Percentiles rank a stretch among this genome's conserved stretches.
Evolutionary conservation across 208 protist species (phyloP).

Genomic region (Vickermania ingenoplastis): DNA sequence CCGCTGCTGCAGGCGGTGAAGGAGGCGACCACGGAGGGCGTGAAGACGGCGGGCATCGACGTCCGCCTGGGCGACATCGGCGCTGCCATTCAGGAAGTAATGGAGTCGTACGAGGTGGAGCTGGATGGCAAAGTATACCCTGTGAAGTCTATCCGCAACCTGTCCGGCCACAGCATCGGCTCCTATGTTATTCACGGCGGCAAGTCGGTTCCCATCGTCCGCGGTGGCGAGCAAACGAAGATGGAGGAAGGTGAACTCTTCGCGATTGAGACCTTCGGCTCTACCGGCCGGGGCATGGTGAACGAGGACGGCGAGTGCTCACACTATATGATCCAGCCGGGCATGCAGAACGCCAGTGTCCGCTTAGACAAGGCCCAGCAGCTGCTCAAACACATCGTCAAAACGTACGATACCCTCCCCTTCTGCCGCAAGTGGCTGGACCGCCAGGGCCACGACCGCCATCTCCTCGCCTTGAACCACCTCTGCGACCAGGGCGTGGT

Average conservation of each 20-base stretch:
- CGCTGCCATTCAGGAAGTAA: conserved; percentile 96
- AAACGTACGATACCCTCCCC: conserved; percentile 93
- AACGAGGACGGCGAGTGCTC: conserved; percentile 95
- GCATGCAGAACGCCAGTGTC: conserved; percentile 45
- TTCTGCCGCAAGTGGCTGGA: conserved; percentile 98
- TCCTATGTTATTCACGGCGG: conserved; percentile 98
- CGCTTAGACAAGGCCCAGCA: conserved; percentile 84
- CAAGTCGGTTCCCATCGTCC: conserved; percentile 98
- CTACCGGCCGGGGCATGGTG: conserved; percentile 93
- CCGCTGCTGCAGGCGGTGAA: conserved; percentile 92
- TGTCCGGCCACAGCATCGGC: conserved; percentile 97
- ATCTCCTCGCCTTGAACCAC: conserved; percentile 82
- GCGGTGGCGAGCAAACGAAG: conserved; percentile 83
- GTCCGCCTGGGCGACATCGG: conserved; percentile 94
- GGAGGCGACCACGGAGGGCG: conserved; percentile 96
- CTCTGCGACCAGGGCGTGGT: conserved; percentile 87
- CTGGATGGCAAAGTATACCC: conserved; percentile 91
- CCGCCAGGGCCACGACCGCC: conserved; percentile 85
- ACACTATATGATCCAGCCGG: conserved; percentile 97
- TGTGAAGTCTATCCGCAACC: conserved; percentile 96
- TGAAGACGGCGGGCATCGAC: conserved; percentile 95
- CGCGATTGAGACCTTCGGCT: conserved; percentile 99
- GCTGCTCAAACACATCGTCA: conserved; percentile 89
- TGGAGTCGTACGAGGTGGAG: conserved; percentile 96
- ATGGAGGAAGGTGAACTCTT: conserved; percentile 98